Base-by-base conservation (phyloP, 768 basidiomycete genomes). In the Tulasnella sp. region DNA sequence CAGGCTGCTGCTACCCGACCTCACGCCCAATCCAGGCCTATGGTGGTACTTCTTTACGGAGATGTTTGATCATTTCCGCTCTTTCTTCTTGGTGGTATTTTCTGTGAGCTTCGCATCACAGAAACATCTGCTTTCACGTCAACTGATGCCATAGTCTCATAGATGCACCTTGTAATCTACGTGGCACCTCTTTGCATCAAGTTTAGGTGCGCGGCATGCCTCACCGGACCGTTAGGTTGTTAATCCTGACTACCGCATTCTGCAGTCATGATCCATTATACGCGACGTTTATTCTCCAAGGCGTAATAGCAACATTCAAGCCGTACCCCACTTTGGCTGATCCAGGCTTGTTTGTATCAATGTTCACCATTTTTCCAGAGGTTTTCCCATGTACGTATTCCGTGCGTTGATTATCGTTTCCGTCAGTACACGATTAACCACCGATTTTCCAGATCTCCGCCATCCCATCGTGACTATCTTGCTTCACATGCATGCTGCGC, bases 11-110 rank as follows among this genome's bases (percentile, higher is more conserved):
- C 78, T 96, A 7, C 85, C 86, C 1, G 93, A 96, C 66, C 70
- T 98, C 61, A 92, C 90, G 7, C 94, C 96, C 0, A 98, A 93
- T 63, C 81, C 87, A 3, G 94, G 96, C 1, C 70, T 97, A 27
- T 91, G 91, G 86, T 98, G 94, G 94, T 98, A 98, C 69, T 98
- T 98, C 73, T 97, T 98, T 71, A 97, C 91, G 9, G 94, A 98
- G 68, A 97, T 97, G 87, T 99, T 99, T 62, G 94, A 97, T 66
- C 86, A 98, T 67, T 99, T 97, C 74, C 75, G 96, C 29, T 80
- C 84, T 3, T 97, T 97, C 72, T 99, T 96, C 75, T 73, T 97
- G 31, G 84, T 92, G 76, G 87, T 86, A 15, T 98, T 97, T 69
- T 86, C 84, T 15, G 92, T 92, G 63, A 45, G 83, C 54, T 39